Evolutionary conservation across 306 rosid genomes (phyloP).

Genomic region (Heteromeles arbutifolia): DNA sequence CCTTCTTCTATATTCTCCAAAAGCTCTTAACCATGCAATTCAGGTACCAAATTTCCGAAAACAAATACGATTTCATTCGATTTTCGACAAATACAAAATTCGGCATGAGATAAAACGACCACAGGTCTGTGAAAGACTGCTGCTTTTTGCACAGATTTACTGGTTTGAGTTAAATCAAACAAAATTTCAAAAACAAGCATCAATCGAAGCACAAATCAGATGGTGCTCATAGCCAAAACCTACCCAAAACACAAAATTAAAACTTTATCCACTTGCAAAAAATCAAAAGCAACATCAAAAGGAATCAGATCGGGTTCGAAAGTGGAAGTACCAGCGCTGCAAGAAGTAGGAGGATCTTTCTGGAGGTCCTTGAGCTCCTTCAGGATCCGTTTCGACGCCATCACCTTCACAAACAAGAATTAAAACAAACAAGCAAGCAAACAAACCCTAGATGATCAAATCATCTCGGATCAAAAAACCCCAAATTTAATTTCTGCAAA

Average conservation of each 20-base stretch:
- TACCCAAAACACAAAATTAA: background rate
- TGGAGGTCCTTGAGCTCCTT: conserved; percentile 70
- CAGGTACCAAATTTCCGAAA: background rate
- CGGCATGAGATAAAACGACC: background rate
- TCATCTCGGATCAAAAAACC: background rate
- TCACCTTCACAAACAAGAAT: conserved; percentile 7
- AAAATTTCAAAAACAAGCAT: background rate
- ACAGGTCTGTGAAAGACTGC: background rate
- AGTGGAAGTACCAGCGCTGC: conserved; percentile 51
- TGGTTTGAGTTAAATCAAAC: background rate
- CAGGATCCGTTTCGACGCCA: conserved; percentile 67
- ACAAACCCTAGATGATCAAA: conserved; percentile 5
- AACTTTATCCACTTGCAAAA: background rate
- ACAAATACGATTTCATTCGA: background rate
- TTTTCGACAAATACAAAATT: background rate
- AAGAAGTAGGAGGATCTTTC: conserved; percentile 75
- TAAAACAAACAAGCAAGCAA: background rate
- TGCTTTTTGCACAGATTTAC: background rate
- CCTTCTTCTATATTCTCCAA: background rate
- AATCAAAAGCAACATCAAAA: background rate
- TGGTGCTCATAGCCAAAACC: background rate
- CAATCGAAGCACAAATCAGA: background rate
- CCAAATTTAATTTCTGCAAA: background rate
- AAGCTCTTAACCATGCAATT: background rate
- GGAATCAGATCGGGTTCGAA: background rate